Evolutionary conservation across 2,329 filamentous ascomycete species (phyloP).

Genomic region (Colletotrichum agaves): DNA sequence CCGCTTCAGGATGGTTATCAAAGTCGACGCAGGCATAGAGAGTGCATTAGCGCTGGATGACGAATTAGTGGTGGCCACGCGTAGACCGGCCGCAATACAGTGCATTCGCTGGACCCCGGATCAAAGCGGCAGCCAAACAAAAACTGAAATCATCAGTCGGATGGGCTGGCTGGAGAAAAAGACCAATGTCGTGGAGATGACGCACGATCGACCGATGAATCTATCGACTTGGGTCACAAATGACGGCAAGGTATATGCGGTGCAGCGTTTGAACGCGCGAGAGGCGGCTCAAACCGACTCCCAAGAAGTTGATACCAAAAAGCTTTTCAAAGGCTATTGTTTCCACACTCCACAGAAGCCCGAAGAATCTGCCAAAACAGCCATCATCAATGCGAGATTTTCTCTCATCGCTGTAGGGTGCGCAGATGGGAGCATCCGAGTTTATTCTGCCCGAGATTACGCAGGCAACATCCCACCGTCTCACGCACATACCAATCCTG

Average conservation of each 20-base stretch:
- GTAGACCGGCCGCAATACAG: constrained; percentile 92
- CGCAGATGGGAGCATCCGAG: constrained; percentile 78
- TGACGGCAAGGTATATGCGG: constrained; percentile 89
- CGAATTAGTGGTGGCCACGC: constrained; percentile 90
- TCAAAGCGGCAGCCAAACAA: constrained; percentile 83
- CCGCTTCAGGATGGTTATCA: constrained; percentile 96
- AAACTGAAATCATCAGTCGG: constrained; percentile 86
- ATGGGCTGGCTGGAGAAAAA: constrained; percentile 89
- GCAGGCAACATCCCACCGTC: constrained; percentile 91
- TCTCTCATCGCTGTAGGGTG: constrained; percentile 92
- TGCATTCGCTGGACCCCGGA: constrained; percentile 96
- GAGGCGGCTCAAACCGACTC: constrained; percentile 44
- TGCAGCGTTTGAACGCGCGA: constrained; percentile 72
- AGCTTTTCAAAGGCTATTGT: constrained; percentile 88
- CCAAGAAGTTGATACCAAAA: constrained; percentile 59
- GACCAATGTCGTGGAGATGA: constrained; percentile 82
- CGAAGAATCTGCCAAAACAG: constrained; percentile 72
- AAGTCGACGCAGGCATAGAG: constrained; percentile 94
- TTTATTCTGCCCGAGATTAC: constrained; percentile 96
- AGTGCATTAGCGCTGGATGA: constrained; percentile 90
- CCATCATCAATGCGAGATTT: constrained; percentile 93
- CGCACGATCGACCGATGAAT: constrained; percentile 96
- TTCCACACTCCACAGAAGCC: constrained; percentile 80
- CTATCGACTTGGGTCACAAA: constrained; percentile 91
- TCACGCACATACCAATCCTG: constrained; percentile 77